Conservation (phyloP, 2,329 filamentous ascomycete genomes). For the Zopfia rhizophila region DNA sequence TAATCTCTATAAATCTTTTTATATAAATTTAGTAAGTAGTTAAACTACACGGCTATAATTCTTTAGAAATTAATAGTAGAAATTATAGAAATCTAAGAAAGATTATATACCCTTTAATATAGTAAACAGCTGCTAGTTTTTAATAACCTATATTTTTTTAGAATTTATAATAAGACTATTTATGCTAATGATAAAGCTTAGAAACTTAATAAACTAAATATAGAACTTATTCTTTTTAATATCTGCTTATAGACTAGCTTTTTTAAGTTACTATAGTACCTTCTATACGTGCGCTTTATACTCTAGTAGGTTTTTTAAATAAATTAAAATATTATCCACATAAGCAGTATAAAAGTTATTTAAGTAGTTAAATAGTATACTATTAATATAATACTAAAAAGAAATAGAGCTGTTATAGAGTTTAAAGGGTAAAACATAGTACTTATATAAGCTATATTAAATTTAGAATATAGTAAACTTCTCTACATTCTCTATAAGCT, state of each 20-base stretch:
- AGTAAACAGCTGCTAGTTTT: slow-evolving; percentile 7
- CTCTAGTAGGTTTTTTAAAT: slow-evolving; percentile 7
- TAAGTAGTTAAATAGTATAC: slow-evolving; percentile 24
- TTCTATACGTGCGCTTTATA: slow-evolving; percentile 11
- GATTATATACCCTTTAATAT: slow-evolving; percentile 6
- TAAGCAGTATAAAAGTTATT: slow-evolving; percentile 34
- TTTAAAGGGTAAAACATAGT: slow-evolving; percentile 29
- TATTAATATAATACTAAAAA: slow-evolving; percentile 37
- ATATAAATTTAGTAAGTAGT: slow-evolving; percentile 17
- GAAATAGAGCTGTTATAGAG: slow-evolving; percentile 19
- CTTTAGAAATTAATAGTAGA: slow-evolving; percentile 44
- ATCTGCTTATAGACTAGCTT: slow-evolving; percentile 17
- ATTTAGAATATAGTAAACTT: slow-evolving; percentile 39
- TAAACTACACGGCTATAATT: slow-evolving; percentile 12
- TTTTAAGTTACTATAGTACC: slow-evolving; percentile 8
- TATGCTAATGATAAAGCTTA: slow-evolving; percentile 32
- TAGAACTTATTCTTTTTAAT: slow-evolving; percentile 39
- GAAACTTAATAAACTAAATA: slow-evolving; percentile 37
- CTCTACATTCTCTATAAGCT: slow-evolving; percentile 32
- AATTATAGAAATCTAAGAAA: slow-evolving; percentile 32
- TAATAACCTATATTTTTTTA: slow-evolving; percentile 15
- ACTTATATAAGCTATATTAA: slow-evolving; percentile 41
- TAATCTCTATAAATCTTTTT: slow-evolving; percentile 15
- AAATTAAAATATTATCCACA: slow-evolving; percentile 37
- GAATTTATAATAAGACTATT: slow-evolving; percentile 32